Conservation (phyloP, 1,139 yeast species). For the Blastobotrys niveus region DNA sequence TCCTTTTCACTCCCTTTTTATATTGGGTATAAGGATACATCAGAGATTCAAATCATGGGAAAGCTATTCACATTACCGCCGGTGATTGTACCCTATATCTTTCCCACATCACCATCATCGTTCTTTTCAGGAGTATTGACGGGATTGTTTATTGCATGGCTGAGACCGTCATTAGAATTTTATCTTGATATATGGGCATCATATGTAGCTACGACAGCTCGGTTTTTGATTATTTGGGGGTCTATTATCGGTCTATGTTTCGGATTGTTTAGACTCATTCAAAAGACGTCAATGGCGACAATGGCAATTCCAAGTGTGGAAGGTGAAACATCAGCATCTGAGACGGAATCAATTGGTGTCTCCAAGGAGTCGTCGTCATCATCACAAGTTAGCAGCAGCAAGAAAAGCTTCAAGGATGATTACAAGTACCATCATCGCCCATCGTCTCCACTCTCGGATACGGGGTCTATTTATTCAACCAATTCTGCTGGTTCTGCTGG, state of each 20-base stretch:
- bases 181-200: slow-evolving; percentile 27
- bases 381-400: neutral
- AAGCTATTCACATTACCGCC: slow-evolving; percentile 16
- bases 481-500: neutral
- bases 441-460: slow-evolving; percentile 8
- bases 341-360: no score
- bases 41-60: slow-evolving; percentile 12
- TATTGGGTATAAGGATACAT: neutral
- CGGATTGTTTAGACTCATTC: slow-evolving; percentile 20
- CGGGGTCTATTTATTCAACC: slow-evolving; percentile 5
- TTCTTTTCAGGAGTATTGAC: slow-evolving; percentile 26
- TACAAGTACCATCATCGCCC: neutral
- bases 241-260: slow-evolving; percentile 23
- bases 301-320: slow-evolving; percentile 6
- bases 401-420: neutral
- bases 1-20: neutral
- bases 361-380: neutral
- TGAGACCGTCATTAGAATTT: slow-evolving; percentile 25
- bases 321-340: neutral
- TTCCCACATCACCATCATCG: slow-evolving; percentile 28
- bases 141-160: slow-evolving; percentile 23
- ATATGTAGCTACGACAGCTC: slow-evolving; percentile 19
- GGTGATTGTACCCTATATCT: slow-evolving; percentile 22
- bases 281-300: slow-evolving; percentile 15
- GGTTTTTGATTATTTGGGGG: slow-evolving; percentile 26